Evolutionary conservation across 2,329 filamentous ascomycete genomes (phyloP).

Genomic region (Chaetomium sp.): DNA sequence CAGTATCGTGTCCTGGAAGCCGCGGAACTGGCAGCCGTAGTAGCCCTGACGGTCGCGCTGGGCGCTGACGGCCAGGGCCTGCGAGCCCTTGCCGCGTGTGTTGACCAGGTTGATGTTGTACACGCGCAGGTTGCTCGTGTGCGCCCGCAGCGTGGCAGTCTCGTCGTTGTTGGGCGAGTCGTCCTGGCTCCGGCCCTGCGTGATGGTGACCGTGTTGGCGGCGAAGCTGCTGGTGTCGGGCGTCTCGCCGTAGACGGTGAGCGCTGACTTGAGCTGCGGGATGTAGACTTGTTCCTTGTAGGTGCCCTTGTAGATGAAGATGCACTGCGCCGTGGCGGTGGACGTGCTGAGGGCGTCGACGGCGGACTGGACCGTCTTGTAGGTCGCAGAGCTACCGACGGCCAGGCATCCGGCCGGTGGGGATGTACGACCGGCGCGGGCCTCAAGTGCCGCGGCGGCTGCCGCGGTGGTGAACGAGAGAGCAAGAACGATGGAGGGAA

Average conservation of each 20-base stretch:
- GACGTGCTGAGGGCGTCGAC: conserved; percentile 59
- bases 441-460: background rate
- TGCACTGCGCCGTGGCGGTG: conserved; percentile 54
- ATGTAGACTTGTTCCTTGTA: conserved; percentile 64
- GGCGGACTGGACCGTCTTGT: conserved; percentile 52
- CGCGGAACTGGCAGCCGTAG: conserved; percentile 50
- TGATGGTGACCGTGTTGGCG: conserved; percentile 60
- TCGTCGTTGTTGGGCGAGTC: conserved; percentile 55
- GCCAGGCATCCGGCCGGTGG: conserved; percentile 34
- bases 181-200: conserved; percentile 49
- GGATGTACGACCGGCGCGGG: conserved; percentile 26
- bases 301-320: conserved; percentile 64
- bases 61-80: conserved; percentile 51
- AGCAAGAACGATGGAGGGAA: conserved; percentile 8
- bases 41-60: conserved; percentile 47
- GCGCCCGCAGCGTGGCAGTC: conserved; percentile 50
- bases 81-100: conserved; percentile 49
- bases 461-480: conserved; percentile 10
- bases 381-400: conserved; percentile 30
- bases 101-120: conserved; percentile 63
- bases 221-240: conserved; percentile 53
- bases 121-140: conserved; percentile 55
- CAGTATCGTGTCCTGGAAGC: conserved; percentile 55
- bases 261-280: conserved; percentile 47
- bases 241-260: conserved; percentile 60